Evolutionary conservation across 2,329 filamentous ascomycete genomes (phyloP).

Genomic region (Monosporascus sp.): DNA sequence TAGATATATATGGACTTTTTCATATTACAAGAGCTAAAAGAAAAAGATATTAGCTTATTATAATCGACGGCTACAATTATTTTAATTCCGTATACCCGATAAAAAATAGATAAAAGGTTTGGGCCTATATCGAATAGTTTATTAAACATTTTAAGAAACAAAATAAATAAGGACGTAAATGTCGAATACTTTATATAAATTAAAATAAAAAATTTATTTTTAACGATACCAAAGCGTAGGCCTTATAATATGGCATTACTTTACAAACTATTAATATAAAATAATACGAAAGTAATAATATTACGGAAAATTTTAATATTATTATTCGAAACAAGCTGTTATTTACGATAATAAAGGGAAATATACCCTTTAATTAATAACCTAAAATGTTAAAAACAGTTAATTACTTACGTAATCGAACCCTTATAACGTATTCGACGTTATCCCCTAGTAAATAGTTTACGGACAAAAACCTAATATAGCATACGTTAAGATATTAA

Average conservation of each 20-base stretch:
- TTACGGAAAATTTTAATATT: not conserved
- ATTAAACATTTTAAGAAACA: not conserved
- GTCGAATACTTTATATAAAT: too few species aligned
- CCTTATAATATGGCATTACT: not conserved
- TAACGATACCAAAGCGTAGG: not conserved
- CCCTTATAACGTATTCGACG: too few species aligned
- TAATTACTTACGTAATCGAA: not conserved
- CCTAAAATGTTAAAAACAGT: not conserved
- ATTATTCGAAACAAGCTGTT: not conserved
- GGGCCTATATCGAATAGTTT: too few species aligned
- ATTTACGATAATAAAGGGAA: not conserved
- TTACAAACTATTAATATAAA: not conserved
- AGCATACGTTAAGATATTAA: not conserved
- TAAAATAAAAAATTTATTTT: not conserved
- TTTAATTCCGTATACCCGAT: too few species aligned
- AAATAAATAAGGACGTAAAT: not conserved
- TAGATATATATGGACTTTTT: too few species aligned
- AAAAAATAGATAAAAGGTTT: too few species aligned
- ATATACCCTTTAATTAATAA: not conserved
- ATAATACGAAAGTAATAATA: not conserved
- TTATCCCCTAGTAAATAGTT: not conserved
- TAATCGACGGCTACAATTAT: too few species aligned
- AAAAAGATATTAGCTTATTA: too few species aligned
- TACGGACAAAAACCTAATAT: not conserved
- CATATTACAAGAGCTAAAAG: too few species aligned